These are phyloP conservation scores for Fusarium coicis DNA, from an alignment of 2,329 filamentous ascomycete genomes.

Conservation along the genomic window DNA sequence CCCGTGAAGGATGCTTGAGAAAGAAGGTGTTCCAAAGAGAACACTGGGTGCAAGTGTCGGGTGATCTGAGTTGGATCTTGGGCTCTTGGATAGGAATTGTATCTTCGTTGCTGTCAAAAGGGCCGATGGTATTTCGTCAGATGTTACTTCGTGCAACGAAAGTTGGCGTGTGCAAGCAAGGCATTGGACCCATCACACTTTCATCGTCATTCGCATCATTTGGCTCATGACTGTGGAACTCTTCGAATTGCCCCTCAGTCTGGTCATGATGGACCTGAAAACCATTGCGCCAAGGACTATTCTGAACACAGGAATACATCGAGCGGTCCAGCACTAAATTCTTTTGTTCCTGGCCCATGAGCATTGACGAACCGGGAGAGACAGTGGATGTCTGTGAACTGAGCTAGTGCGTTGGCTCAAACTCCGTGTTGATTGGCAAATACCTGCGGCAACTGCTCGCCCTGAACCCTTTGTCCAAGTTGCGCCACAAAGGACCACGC, in stretches of 20 bases:
- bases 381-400: background rate
- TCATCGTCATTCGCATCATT: background rate
- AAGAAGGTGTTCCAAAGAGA: background rate
- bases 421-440: slow-evolving; percentile 35
- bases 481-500: slow-evolving; percentile 53
- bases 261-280: background rate
- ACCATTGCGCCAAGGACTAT: background rate
- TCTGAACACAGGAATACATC: background rate
- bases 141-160: background rate
- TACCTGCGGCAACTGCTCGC: slow-evolving; percentile 41
- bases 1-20: background rate
- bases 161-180: background rate
- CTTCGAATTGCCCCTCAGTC: background rate
- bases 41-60: background rate
- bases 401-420: slow-evolving; percentile 11
- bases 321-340: background rate
- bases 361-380: background rate
- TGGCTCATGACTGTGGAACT: background rate
- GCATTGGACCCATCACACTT: background rate
- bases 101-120: background rate
- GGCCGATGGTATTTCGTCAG: background rate
- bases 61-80: background rate
- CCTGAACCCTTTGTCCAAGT: slow-evolving; percentile 49
- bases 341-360: background rate
- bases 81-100: background rate